Percentiles rank a stretch among this genome's conserved stretches.
Evolutionary conservation across 2,329 filamentous ascomycete species (phyloP).

Genomic region (Fusarium sp.): DNA sequence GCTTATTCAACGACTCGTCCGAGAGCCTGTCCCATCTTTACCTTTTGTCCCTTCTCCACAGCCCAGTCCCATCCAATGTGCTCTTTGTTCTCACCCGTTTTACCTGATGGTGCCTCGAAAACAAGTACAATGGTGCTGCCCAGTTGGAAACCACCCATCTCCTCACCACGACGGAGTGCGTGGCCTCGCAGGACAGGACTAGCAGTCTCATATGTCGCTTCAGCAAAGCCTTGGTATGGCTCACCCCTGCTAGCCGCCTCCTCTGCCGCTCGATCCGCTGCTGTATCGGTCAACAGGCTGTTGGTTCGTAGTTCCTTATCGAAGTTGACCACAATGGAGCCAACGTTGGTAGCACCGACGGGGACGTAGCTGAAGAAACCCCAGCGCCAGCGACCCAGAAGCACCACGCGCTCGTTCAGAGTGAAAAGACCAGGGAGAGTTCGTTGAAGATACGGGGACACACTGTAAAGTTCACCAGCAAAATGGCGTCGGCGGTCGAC

Average conservation of each 20-base stretch:
- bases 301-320: conserved; percentile 95
- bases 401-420: conserved; percentile 93
- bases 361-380: conserved; percentile 98
- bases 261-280: conserved; percentile 87
- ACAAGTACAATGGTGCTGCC: conserved; percentile 96
- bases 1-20: conserved; percentile 76
- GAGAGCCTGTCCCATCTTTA: conserved; percentile 90
- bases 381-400: conserved; percentile 94
- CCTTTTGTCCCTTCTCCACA: conserved; percentile 87
- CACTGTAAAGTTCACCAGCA: conserved; percentile 93
- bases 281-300: conserved; percentile 91
- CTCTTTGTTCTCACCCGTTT: conserved; percentile 65
- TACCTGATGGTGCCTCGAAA: conserved; percentile 88
- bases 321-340: conserved; percentile 97
- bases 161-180: conserved; percentile 87
- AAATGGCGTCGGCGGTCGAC: conserved; percentile 97
- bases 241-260: conserved; percentile 83
- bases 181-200: conserved; percentile 86
- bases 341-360: conserved; percentile 97
- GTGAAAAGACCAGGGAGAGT: conserved; percentile 96
- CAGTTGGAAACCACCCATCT: conserved; percentile 98
- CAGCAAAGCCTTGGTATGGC: conserved; percentile 89
- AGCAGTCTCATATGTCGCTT: conserved; percentile 88
- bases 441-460: conserved; percentile 94
- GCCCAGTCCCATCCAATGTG: conserved; percentile 86